Base-by-base conservation (phyloP, 2,329 filamentous ascomycete genomes). In the Didymella exigua region DNA sequence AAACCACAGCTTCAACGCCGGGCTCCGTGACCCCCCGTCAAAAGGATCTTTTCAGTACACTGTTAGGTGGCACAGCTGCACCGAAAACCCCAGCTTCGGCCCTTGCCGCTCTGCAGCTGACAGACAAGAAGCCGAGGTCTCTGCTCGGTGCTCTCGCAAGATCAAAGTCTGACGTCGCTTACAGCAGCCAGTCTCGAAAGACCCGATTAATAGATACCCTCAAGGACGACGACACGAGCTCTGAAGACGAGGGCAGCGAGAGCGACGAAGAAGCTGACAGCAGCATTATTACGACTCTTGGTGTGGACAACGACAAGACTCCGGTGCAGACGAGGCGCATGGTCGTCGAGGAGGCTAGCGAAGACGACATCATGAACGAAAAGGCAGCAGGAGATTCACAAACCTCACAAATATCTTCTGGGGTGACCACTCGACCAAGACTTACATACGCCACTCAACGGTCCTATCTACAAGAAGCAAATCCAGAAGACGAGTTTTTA, bases 391-490 rank as follows among this genome's bases (percentile, higher is more conserved):
- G 40, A 19, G 63, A 68, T 23, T 71, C 68, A 11, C 71, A 74
- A 44, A 54, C 66, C 10, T 73, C 68, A 9, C 67, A 71, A 18
- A 50, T 42, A 11, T 44, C 60, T 9, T 43, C 63, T 27, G 60
- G 59, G 19, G 33, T 60, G 54, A 50, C 62, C 16, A 56, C 50
- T 33, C 60, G 77, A 2, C 73, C 78, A 4, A 82, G 75, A 60
- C 73, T 84, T 37, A 88, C 86, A 2, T 88, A 88, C 69, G 82
- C 82, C 13, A 80, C 80, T 31, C 78, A 83, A 59, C 79, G 85
- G 40, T 86, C 85, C 2, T 85, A 86, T 57, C 72, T 87, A n/a
- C 78, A 81, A 60, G 84, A 86, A 58, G 68, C 77, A 38, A 77
- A 74, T 24, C 63, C 78, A 3, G 78, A 81, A 42, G 76, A 76